Evolutionary conservation across 495 filamentous ascomycete genomes (phyloP), one percentile per base, ranked within the genome.

Genomic region (Penicillium subrubescens): DNA sequence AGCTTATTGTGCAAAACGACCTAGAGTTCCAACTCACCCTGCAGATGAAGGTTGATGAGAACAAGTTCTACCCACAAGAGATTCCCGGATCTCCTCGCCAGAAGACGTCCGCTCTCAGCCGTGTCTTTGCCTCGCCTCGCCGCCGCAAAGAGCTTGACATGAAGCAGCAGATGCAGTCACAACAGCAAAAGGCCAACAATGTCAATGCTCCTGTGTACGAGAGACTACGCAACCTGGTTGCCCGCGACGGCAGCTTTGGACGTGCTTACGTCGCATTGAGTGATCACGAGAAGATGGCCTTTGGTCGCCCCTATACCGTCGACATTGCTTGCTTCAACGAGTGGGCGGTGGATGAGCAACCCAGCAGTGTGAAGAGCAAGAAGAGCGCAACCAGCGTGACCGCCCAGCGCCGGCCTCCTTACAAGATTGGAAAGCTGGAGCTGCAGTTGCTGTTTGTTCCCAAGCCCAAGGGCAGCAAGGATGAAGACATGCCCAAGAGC

Each of bases 401-500:
- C 21, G 83, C 82, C 2, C 85, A 89, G 48, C 82, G 89, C 33
- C 86, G 87, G 39, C 92, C 95, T 44, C 95, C 95, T 15, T 99
- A 98, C 80, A 92, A 92, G 77, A 88, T 99, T 68, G 95, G 92
- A 41, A 96, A 97, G 78, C 81, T 99, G 50, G 91, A 96, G 71
- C 81, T 99, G 44, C 95, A 98, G 78, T 82, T 98, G 7, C 80
- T 98, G 7, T 99, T 95, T 71, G 93, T 99, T 1, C 95, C 95
- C 1, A 94, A 92, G 68, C 94, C 95, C 0, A 91, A 91, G 79
- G 91, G 89, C 46, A 84, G 88, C n/a, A 88, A 88, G 60, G 94
- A 97, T 62, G 93, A 96, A 35, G 95, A 97, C 66, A 96, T 98
- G 90, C 95, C 95, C 17, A 97, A 97, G 87, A 97, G 94, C 77